Conservation (phyloP, 2,329 filamentous ascomycete genomes). For the Colletotrichum theobromicola region DNA sequence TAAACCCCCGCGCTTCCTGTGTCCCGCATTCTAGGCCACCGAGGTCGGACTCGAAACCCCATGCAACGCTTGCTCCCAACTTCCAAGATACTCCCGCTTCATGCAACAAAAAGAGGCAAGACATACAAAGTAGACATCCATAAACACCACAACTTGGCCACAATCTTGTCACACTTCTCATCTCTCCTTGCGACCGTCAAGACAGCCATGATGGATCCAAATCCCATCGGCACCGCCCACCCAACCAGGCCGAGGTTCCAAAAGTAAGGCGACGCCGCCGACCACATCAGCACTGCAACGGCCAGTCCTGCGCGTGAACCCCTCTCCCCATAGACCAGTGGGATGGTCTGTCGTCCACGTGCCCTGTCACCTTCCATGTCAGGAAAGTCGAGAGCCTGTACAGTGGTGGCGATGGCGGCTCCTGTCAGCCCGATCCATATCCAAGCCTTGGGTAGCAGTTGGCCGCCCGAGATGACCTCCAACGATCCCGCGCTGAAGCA, state of each 20-base stretch:
- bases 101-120: slow-evolving; percentile 12
- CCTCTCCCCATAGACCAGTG: slow-evolving; percentile 29
- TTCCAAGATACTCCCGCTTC: background rate
- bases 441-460: slow-evolving; percentile 15
- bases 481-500: slow-evolving; percentile 33
- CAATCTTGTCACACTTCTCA: slow-evolving; percentile 25
- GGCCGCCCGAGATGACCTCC: slow-evolving; percentile 11
- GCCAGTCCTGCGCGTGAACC: slow-evolving; percentile 21
- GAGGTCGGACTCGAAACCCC: background rate
- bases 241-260: background rate
- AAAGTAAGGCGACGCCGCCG: background rate
- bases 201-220: slow-evolving; percentile 7
- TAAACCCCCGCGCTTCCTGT: background rate
- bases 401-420: slow-evolving; percentile 28
- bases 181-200: slow-evolving; percentile 20
- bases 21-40: background rate
- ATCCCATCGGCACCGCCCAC: background rate
- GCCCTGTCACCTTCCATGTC: slow-evolving; percentile 32
- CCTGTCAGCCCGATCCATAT: slow-evolving; percentile 28
- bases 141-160: slow-evolving; percentile 29
- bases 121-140: slow-evolving; percentile 27
- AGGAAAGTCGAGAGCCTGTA: slow-evolving; percentile 30
- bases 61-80: background rate
- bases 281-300: slow-evolving; percentile 17
- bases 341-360: slow-evolving; percentile 29